Conservation (phyloP, 2,329 filamentous ascomycete species). For the Harringtonia aguacate region DNA sequence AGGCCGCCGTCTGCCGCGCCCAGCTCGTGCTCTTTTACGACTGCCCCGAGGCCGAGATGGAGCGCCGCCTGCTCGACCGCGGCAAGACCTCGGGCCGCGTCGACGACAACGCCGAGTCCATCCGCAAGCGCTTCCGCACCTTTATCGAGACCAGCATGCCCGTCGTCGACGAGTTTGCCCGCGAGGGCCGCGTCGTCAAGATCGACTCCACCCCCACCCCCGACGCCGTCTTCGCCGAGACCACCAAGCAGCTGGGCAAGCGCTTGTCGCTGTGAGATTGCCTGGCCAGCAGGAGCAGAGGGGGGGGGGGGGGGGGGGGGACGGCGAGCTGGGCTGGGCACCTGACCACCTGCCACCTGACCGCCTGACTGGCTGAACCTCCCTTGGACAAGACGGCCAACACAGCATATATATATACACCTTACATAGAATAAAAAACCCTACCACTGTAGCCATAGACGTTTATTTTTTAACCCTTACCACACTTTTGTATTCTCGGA, state of each 20-base stretch:
- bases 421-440: too few species aligned
- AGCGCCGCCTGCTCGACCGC: slow-evolving; percentile 70
- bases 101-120: slow-evolving; percentile 92
- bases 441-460: too few species aligned
- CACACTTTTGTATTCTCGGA: too few species aligned
- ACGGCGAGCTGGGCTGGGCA: too few species aligned
- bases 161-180: slow-evolving; percentile 76
- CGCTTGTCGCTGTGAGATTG: slow-evolving; percentile 35
- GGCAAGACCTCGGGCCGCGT: slow-evolving; percentile 85
- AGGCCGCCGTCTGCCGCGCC: slow-evolving; percentile 75
- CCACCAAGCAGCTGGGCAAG: slow-evolving; percentile 36
- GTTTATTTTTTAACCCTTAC: too few species aligned
- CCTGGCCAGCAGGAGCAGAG: too few species aligned
- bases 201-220: slow-evolving; percentile 61
- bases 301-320: too few species aligned
- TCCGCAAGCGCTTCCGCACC: slow-evolving; percentile 89
- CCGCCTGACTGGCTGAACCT: too few species aligned
- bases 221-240: slow-evolving; percentile 48
- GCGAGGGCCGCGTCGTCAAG: slow-evolving; percentile 68
- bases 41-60: slow-evolving; percentile 83
- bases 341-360: too few species aligned
- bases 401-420: too few species aligned
- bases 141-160: slow-evolving; percentile 98
- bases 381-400: too few species aligned
- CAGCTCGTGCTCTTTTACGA: slow-evolving; percentile 89